These are phyloP conservation scores for Arbutus unedo DNA, from an alignment of 148 eudicot genomes.

Conservation along the genomic window DNA sequence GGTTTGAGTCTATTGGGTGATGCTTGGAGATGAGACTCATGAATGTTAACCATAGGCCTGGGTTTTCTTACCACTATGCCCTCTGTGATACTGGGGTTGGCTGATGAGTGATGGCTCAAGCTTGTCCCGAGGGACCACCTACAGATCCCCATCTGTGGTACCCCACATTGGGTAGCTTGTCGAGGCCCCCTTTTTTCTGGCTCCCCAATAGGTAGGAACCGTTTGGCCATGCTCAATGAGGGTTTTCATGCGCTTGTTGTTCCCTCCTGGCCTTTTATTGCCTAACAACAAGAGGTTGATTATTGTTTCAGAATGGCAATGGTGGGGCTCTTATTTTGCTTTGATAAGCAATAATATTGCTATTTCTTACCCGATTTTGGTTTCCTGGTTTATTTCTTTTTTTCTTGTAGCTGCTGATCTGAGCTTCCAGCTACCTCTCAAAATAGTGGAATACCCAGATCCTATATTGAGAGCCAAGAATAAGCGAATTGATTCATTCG, in stretches of 20 bases:
- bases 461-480: slow-evolving; percentile 77
- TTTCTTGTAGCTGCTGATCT: slow-evolving; percentile 64
- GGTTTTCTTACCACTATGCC: not conserved
- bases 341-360: not conserved
- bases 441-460: slow-evolving; percentile 85
- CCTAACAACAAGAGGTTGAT: not conserved
- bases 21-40: not conserved
- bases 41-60: not conserved
- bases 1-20: not conserved
- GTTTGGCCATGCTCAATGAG: not conserved
- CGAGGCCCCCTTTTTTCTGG: not conserved
- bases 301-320: not conserved
- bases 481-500: slow-evolving; percentile 69
- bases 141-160: not conserved
- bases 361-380: not conserved
- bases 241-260: not conserved
- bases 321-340: not conserved
- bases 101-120: not conserved
- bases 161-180: not conserved
- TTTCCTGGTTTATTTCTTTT: not conserved
- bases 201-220: not conserved
- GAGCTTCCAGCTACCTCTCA: slow-evolving; percentile 58
- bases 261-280: not conserved
- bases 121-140: not conserved
- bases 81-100: not conserved